Evolutionary conservation across 495 filamentous ascomycete genomes (phyloP).

Genomic region (Penicillium atrosanguineum): DNA sequence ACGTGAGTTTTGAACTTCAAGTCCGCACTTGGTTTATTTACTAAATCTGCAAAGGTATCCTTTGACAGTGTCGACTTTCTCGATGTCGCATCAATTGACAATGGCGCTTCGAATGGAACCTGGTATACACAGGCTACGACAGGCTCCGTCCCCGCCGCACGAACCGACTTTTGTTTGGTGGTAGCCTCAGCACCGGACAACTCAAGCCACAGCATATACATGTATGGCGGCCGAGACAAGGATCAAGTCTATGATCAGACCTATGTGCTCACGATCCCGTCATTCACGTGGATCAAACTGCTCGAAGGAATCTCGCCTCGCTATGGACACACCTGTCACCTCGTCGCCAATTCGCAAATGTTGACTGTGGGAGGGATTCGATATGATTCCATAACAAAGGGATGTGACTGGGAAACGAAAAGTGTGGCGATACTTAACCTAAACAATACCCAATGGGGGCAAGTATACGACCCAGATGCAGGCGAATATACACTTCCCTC

Average conservation of each 20-base stretch:
- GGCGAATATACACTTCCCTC: conserved; percentile 27
- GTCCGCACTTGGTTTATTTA: neutral
- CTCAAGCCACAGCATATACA: conserved; percentile 33
- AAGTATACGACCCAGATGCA: conserved; percentile 23
- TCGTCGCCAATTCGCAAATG: no score
- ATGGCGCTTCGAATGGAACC: conserved; percentile 13
- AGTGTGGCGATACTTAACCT: no score
- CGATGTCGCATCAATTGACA: conserved; percentile 33
- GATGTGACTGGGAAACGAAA: no score
- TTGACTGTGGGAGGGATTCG: no score
- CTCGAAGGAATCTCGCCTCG: no score
- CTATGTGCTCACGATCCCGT: conserved; percentile 34
- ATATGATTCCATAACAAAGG: no score
- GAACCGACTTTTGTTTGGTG: conserved; percentile 34
- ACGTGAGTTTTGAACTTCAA: neutral
- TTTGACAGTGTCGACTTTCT: conserved; percentile 34
- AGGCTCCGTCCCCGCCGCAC: conserved; percentile 27
- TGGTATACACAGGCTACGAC: conserved; percentile 37
- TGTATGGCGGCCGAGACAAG: conserved; percentile 24
- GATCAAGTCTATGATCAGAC: conserved; percentile 30
- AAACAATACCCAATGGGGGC: no score
- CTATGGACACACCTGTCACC: no score
- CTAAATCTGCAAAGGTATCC: conserved; percentile 16
- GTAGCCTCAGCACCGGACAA: conserved; percentile 28
- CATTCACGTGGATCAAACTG: conserved; percentile 15